phyloP scores from a whole-genome alignment of 2,329 filamentous ascomycete genomes.

The Massarina eburnea region DNA sequence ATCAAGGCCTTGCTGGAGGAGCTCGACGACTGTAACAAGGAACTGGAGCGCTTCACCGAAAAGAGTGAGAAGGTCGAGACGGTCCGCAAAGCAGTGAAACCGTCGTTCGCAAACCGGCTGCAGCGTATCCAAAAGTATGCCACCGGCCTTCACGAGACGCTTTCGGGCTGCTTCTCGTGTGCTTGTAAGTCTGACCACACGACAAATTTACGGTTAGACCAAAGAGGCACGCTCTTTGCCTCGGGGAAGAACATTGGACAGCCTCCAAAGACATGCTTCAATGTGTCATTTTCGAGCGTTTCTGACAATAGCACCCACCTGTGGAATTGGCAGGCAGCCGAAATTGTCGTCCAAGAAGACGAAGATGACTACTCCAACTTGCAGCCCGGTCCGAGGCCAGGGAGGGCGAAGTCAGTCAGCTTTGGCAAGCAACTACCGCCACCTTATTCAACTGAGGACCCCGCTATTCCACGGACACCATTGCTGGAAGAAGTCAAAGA shows the following conservation, averaged over 20 bases:
- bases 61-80: slow-evolving; percentile 42
- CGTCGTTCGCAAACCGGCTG: slow-evolving; percentile 34
- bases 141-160: slow-evolving; percentile 30
- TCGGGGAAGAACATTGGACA: slow-evolving; percentile 7
- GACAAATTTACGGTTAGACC: slow-evolving; percentile 38
- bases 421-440: slow-evolving; percentile 33
- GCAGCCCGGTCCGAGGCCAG: slow-evolving; percentile 3
- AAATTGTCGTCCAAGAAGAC: slow-evolving; percentile 36
- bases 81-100: slow-evolving; percentile 35
- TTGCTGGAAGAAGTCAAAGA: slow-evolving; percentile 37
- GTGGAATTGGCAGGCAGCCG: slow-evolving; percentile 37
- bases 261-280: slow-evolving; percentile 32
- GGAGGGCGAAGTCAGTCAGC: slow-evolving; percentile 36
- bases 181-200: slow-evolving; percentile 35
- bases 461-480: slow-evolving; percentile 8
- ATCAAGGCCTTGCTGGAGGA: slow-evolving; percentile 40
- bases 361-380: slow-evolving; percentile 18
- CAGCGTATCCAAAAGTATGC: slow-evolving; percentile 40
- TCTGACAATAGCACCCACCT: slow-evolving; percentile 13
- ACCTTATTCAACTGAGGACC: slow-evolving; percentile 32
- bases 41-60: slow-evolving; percentile 42
- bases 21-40: slow-evolving; percentile 42
- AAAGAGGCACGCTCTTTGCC: slow-evolving; percentile 28
- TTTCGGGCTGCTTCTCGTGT: slow-evolving; percentile 37
- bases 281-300: slow-evolving; percentile 33